A percentile compares a stretch with the other conserved stretches of the same genome.
Evolutionary conservation across 1,284 basidiomycete species (phyloP).

Genomic region (Cronartium quercuum): DNA sequence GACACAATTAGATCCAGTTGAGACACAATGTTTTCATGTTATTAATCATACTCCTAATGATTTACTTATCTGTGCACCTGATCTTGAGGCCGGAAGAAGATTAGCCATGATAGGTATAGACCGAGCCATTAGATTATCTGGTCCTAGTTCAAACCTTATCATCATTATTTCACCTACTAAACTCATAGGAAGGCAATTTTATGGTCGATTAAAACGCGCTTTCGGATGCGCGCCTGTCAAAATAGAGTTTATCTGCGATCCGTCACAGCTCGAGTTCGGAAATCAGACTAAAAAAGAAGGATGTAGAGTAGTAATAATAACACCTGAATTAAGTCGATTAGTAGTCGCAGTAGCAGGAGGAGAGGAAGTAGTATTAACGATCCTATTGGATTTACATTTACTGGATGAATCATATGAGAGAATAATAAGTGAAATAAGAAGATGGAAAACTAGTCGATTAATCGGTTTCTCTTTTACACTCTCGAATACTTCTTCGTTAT

Average conservation of each 20-base stretch:
- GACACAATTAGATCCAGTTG: conserved; percentile 14
- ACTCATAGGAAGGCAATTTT: conserved; percentile 16
- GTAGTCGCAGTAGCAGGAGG: conserved; percentile 46
- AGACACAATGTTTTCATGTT: conserved; percentile 36
- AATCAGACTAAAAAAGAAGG: conserved; percentile 20
- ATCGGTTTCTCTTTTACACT: conserved; percentile 74
- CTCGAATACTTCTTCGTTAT: conserved; percentile 71
- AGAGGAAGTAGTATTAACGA: conserved; percentile 62
- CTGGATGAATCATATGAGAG: conserved; percentile 79
- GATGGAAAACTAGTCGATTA: conserved; percentile 59
- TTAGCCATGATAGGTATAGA: conserved; percentile 10
- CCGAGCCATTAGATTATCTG: conserved; percentile 13
- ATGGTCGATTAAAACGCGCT: not conserved
- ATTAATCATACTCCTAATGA: conserved; percentile 29
- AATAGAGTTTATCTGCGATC: conserved; percentile 27
- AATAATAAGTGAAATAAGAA: conserved; percentile 53
- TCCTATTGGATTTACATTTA: conserved; percentile 76
- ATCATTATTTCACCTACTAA: conserved; percentile 26
- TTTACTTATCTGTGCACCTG: conserved; percentile 23
- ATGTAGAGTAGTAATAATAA: conserved; percentile 45
- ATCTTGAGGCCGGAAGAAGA: not conserved
- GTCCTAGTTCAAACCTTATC: no score
- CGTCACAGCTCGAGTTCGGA: conserved; percentile 40
- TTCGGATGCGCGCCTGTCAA: not conserved
- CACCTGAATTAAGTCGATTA: conserved; percentile 48